A percentile compares a stretch with the other conserved stretches of the same genome.
Evolutionary conservation across 2,329 filamentous ascomycete genomes (phyloP).

Genomic region (Xylariaceae sp.): DNA sequence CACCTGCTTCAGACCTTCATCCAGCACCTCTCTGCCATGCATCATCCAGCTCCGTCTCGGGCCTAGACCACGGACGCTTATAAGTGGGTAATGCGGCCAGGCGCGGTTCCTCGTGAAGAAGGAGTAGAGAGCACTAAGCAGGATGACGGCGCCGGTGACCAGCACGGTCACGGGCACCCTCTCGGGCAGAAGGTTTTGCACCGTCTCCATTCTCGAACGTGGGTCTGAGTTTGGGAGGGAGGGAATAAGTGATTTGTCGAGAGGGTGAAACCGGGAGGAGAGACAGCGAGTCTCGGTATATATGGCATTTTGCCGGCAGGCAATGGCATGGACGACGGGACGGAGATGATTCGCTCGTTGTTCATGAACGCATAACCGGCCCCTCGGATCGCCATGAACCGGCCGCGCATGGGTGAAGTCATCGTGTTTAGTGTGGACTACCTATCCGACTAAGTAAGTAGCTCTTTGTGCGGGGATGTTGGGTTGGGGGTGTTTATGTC

Average conservation of each 20-base stretch:
- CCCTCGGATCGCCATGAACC: too few species aligned
- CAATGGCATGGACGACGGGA: too few species aligned
- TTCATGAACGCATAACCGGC: too few species aligned
- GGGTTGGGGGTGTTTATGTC: too few species aligned
- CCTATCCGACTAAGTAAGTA: too few species aligned
- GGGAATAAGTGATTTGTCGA: background rate
- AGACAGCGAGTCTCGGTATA: background rate
- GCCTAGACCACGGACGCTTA: constrained; percentile 25
- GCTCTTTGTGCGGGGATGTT: too few species aligned
- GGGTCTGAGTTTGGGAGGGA: background rate
- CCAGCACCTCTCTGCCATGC: constrained; percentile 24
- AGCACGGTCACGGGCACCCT: constrained; percentile 29
- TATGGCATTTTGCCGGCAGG: background rate
- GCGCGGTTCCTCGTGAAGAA: constrained; percentile 26
- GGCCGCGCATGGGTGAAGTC: too few species aligned
- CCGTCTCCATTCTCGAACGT: constrained; percentile 22
- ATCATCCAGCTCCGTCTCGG: constrained; percentile 29
- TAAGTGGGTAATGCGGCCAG: constrained; percentile 28
- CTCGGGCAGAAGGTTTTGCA: constrained; percentile 26
- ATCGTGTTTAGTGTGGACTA: too few species aligned
- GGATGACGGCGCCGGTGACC: constrained; percentile 25
- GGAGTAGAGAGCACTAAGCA: constrained; percentile 28
- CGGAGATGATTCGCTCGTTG: too few species aligned
- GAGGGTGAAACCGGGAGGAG: background rate
- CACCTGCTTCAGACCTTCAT: constrained; percentile 27